Base-by-base conservation (phyloP, 306 rosid species). In the Begonia fuchsioides region DNA sequence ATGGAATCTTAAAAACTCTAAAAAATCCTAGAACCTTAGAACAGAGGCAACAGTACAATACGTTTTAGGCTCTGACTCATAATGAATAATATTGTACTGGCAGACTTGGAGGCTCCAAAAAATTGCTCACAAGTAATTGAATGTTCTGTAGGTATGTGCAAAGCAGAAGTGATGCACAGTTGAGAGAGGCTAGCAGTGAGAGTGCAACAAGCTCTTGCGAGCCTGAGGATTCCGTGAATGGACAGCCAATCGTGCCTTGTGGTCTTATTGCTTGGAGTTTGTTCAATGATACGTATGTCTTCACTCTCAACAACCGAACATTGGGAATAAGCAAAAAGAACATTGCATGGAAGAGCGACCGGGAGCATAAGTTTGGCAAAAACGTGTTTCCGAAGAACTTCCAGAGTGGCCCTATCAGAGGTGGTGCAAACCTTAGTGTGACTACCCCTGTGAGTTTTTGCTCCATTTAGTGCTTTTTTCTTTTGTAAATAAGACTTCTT, bases 201-300 rank as follows among this genome's bases (percentile, higher is more conserved):
- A 20, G 5, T 66, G 62, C 63, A 0, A 62, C 53, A 46, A 52
- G 69, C 57, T 41, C 53, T 56, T 92, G 98, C 66, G 58, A 79
- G 35, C 98, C 95, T 13, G 98, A 92, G 67, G 70, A 61, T 53
- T 0, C 2, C 0, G 53, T n/a, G 18, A 46, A 71, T 43, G 87
- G 77, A 43, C 11, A 0, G 9, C 56, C 76, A 43, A 69, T 90
- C 51, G 69, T 90, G 58, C 97, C 97, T 35, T 90, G 97, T 65
- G 97, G 97, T 69, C 95, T 90, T 44, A 84, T 90, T 17, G 97
- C 97, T 32, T 90, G 97, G 97, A 90, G 97, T 55, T 62, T 90
- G 82, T 90, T 90, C 68, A 90, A 90, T 11, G 97, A 90, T 61
- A 90, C 97, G 1, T 90, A 90, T 61, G 38, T 0, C 54, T 84